Conservation (phyloP, 2,329 filamentous ascomycete species). For the Cordyceps tenuipes region DNA sequence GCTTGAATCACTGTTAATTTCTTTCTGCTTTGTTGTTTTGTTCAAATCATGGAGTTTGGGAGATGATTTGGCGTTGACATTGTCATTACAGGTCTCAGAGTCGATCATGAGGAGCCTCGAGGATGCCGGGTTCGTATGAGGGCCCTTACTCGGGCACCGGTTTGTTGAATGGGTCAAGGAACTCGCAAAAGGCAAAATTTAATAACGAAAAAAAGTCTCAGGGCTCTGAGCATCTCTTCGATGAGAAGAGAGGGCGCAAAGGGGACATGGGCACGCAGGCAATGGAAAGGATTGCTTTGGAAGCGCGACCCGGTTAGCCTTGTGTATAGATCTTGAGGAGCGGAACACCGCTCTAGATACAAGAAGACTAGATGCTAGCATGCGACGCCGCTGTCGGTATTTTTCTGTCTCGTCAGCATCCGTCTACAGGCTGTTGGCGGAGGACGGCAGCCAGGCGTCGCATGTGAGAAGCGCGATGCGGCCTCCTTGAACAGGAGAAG, state of each 20-base stretch:
- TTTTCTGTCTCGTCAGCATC: background rate
- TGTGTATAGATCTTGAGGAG: slow-evolving; percentile 37
- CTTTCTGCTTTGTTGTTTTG: slow-evolving; percentile 11
- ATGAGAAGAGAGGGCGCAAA: slow-evolving; percentile 26
- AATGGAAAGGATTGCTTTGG: slow-evolving; percentile 15
- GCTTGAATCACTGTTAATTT: background rate
- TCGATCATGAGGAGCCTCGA: slow-evolving; percentile 30
- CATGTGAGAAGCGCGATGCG: background rate
- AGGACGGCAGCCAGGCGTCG: background rate
- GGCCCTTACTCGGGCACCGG: background rate
- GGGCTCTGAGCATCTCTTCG: slow-evolving; percentile 26
- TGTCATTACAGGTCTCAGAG: slow-evolving; percentile 25
- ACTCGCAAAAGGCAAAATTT: background rate
- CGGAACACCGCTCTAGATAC: slow-evolving; percentile 29
- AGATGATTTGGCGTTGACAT: slow-evolving; percentile 12
- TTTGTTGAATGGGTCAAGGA: background rate
- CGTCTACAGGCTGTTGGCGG: background rate
- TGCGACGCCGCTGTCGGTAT: background rate
- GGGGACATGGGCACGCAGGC: slow-evolving; percentile 15
- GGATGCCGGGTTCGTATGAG: slow-evolving; percentile 32
- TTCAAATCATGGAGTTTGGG: background rate
- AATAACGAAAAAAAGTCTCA: slow-evolving; percentile 19
- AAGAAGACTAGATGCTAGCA: slow-evolving; percentile 5
- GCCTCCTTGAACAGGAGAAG: background rate
- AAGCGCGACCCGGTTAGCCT: slow-evolving; percentile 21